Evolutionary conservation across 208 protist species (phyloP).

Genomic region (Trypanosoma cruzi): DNA sequence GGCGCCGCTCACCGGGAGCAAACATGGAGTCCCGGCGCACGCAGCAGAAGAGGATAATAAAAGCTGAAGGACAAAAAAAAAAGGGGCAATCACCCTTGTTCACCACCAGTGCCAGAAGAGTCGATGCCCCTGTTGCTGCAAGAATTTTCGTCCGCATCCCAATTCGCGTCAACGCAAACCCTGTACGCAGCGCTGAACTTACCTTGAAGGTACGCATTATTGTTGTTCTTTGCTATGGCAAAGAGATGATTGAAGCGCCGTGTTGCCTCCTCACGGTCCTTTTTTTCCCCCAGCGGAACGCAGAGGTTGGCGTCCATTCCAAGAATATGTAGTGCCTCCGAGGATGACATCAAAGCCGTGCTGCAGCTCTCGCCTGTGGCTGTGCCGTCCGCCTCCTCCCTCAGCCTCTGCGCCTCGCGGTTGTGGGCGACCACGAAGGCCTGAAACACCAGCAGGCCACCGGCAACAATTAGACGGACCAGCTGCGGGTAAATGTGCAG

Average conservation of each 20-base stretch:
- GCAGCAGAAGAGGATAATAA: slow-evolving; percentile 6
- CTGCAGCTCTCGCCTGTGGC: slow-evolving; percentile 10
- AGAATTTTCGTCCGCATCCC: slow-evolving; percentile 42
- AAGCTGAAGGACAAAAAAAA: background rate
- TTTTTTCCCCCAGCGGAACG: slow-evolving; percentile 34
- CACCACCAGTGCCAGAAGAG: background rate
- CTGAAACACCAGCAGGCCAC: slow-evolving; percentile 43
- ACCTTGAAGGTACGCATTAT: slow-evolving; percentile 73
- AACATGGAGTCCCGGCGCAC: no score
- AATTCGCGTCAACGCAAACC: slow-evolving; percentile 66
- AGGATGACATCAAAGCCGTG: slow-evolving; percentile 39
- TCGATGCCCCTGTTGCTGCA: slow-evolving; percentile 5
- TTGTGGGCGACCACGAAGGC: slow-evolving; percentile 61
- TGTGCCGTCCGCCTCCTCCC: slow-evolving; percentile 25
- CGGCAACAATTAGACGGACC: slow-evolving; percentile 34
- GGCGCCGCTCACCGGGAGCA: no score
- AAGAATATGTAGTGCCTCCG: slow-evolving; percentile 73
- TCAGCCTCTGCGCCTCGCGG: slow-evolving; percentile 40
- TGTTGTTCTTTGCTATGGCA: slow-evolving; percentile 43
- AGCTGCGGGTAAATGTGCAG: slow-evolving; percentile 63
- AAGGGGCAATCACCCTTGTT: background rate
- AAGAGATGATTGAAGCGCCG: slow-evolving; percentile 73
- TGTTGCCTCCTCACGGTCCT: slow-evolving; percentile 41
- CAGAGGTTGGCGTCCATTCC: slow-evolving; percentile 46
- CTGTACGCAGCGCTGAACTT: slow-evolving; percentile 85